Evolutionary conservation across 1,284 basidiomycete species (phyloP).

Genomic region (Veloporphyrellus conicus): DNA sequence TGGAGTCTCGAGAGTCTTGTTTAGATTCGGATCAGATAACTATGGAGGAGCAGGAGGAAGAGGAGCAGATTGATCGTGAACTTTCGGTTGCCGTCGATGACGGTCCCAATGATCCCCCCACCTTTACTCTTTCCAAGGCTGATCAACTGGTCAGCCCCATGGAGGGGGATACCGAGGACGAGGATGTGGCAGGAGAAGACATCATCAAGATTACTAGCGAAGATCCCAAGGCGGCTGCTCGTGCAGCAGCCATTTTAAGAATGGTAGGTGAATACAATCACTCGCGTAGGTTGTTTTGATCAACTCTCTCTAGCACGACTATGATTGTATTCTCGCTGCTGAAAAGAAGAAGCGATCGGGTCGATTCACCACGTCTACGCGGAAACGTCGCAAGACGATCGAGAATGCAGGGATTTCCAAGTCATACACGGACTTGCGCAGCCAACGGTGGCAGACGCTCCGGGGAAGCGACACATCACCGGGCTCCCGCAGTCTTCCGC

Average conservation of each 20-base stretch:
- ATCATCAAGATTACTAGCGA: slow-evolving; percentile 74
- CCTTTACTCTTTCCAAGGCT: not conserved
- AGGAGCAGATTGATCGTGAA: slow-evolving; percentile 37
- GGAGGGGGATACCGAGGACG: slow-evolving; percentile 25
- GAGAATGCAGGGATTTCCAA: slow-evolving; percentile 25
- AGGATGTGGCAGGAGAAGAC: slow-evolving; percentile 35
- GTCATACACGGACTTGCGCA: slow-evolving; percentile 11
- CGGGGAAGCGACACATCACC: slow-evolving; percentile 8
- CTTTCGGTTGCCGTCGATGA: slow-evolving; percentile 34
- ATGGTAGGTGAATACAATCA: slow-evolving; percentile 46
- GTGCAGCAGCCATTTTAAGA: slow-evolving; percentile 86
- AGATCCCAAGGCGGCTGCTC: slow-evolving; percentile 77
- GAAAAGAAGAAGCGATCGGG: slow-evolving; percentile 26
- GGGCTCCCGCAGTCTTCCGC: slow-evolving; percentile 23
- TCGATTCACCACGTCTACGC: slow-evolving; percentile 12
- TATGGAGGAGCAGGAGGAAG: slow-evolving; percentile 32
- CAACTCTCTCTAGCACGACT: slow-evolving; percentile 61
- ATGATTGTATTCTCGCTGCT: slow-evolving; percentile 68
- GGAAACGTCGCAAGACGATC: slow-evolving; percentile 29
- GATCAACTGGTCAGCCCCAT: not conserved
- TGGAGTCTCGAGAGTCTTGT: not conserved
- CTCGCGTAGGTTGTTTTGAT: not conserved
- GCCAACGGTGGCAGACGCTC: slow-evolving; percentile 10
- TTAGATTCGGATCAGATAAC: slow-evolving; percentile 7
- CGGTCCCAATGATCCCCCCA: slow-evolving; percentile 12